phyloP scores from a whole-genome alignment of 202 grass and related monocot genomes.

The Musa balbisiana region DNA sequence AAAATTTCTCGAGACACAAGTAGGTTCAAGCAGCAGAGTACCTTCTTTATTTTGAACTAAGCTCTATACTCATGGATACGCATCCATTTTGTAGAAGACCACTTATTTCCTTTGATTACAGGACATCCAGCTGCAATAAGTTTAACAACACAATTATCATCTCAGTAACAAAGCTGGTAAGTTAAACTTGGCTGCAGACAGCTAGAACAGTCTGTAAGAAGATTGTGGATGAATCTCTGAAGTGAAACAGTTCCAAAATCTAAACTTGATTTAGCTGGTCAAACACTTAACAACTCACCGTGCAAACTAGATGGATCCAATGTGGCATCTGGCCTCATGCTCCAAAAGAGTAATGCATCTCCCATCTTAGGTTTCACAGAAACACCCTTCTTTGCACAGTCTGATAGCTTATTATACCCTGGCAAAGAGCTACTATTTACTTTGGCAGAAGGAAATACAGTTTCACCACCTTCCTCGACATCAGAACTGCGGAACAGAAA shows the following conservation, averaged over 20 bases:
- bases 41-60: slow-evolving; percentile 43
- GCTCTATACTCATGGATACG: slow-evolving; percentile 71
- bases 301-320: slow-evolving; percentile 80
- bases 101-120: slow-evolving; percentile 86
- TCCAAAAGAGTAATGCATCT: slow-evolving; percentile 98
- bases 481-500: slow-evolving; percentile 63
- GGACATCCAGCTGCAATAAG: slow-evolving; percentile 62
- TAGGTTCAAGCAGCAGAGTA: background rate
- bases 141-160: background rate
- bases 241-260: background rate
- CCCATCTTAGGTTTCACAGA: slow-evolving; percentile 92
- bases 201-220: too few relatives aligned
- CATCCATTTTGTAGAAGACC: slow-evolving; percentile 98
- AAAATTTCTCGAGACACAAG: background rate
- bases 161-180: background rate
- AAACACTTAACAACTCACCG: slow-evolving; percentile 37
- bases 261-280: background rate
- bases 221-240: too few relatives aligned
- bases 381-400: slow-evolving; percentile 76
- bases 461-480: slow-evolving; percentile 97
- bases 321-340: slow-evolving; percentile 86
- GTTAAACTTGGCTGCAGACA: background rate
- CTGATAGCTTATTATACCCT: slow-evolving; percentile 68
- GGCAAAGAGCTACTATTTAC: slow-evolving; percentile 76
- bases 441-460: slow-evolving; percentile 63